phyloP scores from a whole-genome alignment of 2,329 filamentous ascomycete genomes.

The Calonectria pteridis region DNA sequence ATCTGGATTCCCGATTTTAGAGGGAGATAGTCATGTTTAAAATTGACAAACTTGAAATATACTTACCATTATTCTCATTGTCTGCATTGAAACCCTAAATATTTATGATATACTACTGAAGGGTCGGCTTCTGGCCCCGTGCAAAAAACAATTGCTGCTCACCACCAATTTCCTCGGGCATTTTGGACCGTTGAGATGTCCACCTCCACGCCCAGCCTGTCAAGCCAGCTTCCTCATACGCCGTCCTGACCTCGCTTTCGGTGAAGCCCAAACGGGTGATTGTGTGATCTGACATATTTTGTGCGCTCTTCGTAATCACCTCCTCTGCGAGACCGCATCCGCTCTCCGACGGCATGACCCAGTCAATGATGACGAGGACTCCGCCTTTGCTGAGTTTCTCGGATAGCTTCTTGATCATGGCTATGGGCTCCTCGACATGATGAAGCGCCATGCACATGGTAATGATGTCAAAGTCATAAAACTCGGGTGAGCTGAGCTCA shows the following conservation, averaged over 20 bases:
- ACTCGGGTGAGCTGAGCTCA: constrained; percentile 36
- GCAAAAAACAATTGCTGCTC: constrained; percentile 45
- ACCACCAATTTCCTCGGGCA: constrained; percentile 42
- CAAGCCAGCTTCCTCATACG: constrained; percentile 41
- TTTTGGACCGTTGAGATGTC: constrained; percentile 32
- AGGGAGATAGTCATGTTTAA: too few species aligned
- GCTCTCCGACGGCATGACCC: constrained; percentile 36
- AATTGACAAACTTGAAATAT: too few species aligned
- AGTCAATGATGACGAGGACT: constrained; percentile 50
- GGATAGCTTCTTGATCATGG: constrained; percentile 45
- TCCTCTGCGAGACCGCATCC: constrained; percentile 10
- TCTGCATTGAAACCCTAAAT: too few species aligned
- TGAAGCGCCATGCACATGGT: constrained; percentile 53
- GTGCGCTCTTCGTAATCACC: neutral
- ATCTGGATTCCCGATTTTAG: too few species aligned
- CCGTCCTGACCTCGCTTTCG: constrained; percentile 35
- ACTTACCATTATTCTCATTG: too few species aligned
- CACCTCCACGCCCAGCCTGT: constrained; percentile 42
- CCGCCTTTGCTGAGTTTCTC: constrained; percentile 47
- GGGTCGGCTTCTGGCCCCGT: constrained; percentile 28
- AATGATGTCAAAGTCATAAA: constrained; percentile 47
- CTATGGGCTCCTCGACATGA: constrained; percentile 47
- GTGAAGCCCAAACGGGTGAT: constrained; percentile 41
- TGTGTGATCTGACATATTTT: constrained; percentile 28
- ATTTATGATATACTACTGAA: neutral